Evolutionary conservation across 805 yeast species (phyloP), one percentile per base, ranked within the genome.

Genomic region (Lipomyces yamadae): DNA sequence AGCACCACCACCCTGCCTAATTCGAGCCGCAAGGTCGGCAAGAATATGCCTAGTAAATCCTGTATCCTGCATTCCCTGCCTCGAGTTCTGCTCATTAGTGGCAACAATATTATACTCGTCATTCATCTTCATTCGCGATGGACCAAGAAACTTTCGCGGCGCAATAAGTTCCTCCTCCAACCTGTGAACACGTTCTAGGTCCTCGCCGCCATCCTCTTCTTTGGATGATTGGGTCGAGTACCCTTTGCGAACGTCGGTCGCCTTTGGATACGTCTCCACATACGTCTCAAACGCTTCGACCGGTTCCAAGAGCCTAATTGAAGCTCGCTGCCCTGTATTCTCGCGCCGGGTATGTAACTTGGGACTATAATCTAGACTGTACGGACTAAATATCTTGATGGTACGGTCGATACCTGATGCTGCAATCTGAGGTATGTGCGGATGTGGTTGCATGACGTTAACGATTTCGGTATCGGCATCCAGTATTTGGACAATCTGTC

Each of bases 381-480:
- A 63, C 7, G 72, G 70, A 42, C 66, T 60, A 30, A 66, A 68
- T 24, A 70, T 63, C 62, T 70, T 70, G 53, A 70, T 57, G 5
- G 72, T 70, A n/a, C 35, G 30, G 35, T 69, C 70, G 48, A 69
- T 70, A 2, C 72, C 72, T 3, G 70, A 70, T 8, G 56, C 72
- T 4, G 72, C 72, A 35, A 70, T 56, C 58, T 65, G 69, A 3
- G 72, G 72, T 3, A 65, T 55, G 8, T 57, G 60, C 18, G 72
- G 72, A 55, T 69, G 70, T 5, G 67, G 64, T 35, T 70, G 65
- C 60, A 66, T 52, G 35, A 63, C 70, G 33, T 70, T 70, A n/a
- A 66, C 70, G 42, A 58, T 58, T 29, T 63, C 72, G 24, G 62
- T 37, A 35, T 69, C 72, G 10, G 66, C 72, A 8, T 64, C 58